phyloP scores from a whole-genome alignment of 139 green algal species.

The Picochlorum sp. region DNA sequence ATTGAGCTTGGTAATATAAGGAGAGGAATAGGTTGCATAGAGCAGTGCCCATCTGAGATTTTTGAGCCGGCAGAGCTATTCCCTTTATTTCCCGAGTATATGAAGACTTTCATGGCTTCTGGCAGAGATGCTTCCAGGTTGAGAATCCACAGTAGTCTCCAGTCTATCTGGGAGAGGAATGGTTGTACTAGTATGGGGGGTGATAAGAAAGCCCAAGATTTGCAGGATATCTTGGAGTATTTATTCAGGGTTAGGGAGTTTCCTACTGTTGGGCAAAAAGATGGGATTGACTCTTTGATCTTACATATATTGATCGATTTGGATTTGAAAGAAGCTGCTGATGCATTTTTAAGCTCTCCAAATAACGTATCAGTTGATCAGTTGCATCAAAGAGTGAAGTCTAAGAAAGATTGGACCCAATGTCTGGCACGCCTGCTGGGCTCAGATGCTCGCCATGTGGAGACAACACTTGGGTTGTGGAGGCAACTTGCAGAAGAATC shows the following conservation, averaged over 20 bases:
- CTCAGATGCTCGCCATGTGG: too few species aligned
- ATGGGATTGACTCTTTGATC: slow-evolving; percentile 57
- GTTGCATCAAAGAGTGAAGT: slow-evolving; percentile 8
- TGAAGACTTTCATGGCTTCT: neutral
- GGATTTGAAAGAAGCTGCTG: slow-evolving; percentile 17
- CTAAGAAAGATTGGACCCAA: slow-evolving; percentile 17
- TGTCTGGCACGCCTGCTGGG: slow-evolving; percentile 16
- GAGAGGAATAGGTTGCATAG: neutral
- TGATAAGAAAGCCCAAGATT: neutral
- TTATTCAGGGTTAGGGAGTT: slow-evolving; percentile 27
- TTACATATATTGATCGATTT: slow-evolving; percentile 48
- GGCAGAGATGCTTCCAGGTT: too few species aligned
- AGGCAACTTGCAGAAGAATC: too few species aligned
- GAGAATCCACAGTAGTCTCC: too few species aligned
- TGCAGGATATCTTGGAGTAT: slow-evolving; percentile 17
- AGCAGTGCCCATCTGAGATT: neutral
- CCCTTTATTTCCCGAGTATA: neutral
- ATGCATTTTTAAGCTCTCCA: slow-evolving; percentile 22
- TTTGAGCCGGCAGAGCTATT: neutral
- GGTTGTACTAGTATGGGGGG: too few species aligned
- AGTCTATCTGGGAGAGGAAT: too few species aligned
- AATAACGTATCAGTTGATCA: slow-evolving; percentile 15
- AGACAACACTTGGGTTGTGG: too few species aligned
- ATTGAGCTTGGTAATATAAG: neutral
- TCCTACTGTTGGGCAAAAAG: slow-evolving; percentile 15